Evolutionary conservation across 805 yeast species (phyloP).

Genomic region (Maudiozyma barnettii): DNA sequence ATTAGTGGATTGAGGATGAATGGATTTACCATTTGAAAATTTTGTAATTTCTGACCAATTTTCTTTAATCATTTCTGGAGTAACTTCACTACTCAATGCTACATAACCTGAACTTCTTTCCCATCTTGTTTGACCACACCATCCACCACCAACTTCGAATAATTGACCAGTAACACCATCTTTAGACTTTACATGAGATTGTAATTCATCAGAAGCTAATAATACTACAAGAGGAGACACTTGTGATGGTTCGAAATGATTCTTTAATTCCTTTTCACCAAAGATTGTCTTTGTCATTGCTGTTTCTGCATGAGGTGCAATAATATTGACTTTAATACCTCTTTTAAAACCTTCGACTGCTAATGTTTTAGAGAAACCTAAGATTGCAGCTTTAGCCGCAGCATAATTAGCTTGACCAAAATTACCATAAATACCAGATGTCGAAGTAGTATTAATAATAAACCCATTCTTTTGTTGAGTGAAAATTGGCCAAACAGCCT

Average conservation of each 20-base stretch:
- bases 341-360: slow-evolving; percentile 84
- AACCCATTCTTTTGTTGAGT: slow-evolving; percentile 63
- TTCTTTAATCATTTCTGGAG: slow-evolving; percentile 63
- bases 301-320: slow-evolving; percentile 98
- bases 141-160: slow-evolving; percentile 93
- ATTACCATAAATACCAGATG: slow-evolving; percentile 95
- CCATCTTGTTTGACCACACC: slow-evolving; percentile 93
- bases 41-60: slow-evolving; percentile 59
- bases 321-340: slow-evolving; percentile 66
- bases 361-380: slow-evolving; percentile 75
- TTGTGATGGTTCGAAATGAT: slow-evolving; percentile 74
- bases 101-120: slow-evolving; percentile 85
- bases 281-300: slow-evolving; percentile 91
- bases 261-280: slow-evolving; percentile 59
- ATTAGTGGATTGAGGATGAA: slow-evolving; percentile 44
- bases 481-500: slow-evolving; percentile 90
- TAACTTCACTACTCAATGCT: slow-evolving; percentile 34
- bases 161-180: slow-evolving; percentile 59
- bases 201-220: slow-evolving; percentile 64
- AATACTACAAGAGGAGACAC: slow-evolving; percentile 86
- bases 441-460: slow-evolving; percentile 82
- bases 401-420: slow-evolving; percentile 97
- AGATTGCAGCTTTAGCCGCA: slow-evolving; percentile 82
- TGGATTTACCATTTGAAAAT: slow-evolving; percentile 46
- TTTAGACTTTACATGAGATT: slow-evolving; percentile 26